Conservation (phyloP, 2,329 filamentous ascomycete species). For the Fonsecaea nubica region DNA sequence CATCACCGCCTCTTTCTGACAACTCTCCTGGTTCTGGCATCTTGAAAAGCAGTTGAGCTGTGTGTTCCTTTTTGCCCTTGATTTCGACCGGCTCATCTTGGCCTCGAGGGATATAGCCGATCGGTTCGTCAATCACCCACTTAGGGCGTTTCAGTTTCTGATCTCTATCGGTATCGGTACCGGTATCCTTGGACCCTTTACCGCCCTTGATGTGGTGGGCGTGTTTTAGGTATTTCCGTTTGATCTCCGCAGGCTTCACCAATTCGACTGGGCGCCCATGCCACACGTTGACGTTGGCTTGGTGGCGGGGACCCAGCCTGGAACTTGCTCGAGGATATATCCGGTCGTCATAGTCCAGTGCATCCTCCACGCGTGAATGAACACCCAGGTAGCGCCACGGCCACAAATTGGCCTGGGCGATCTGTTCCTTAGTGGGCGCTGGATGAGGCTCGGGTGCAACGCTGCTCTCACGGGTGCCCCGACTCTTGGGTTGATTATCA, state of each 20-base stretch:
- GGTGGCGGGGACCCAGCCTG: conserved; percentile 86
- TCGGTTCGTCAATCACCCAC: conserved; percentile 90
- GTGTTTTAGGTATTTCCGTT: conserved; percentile 72
- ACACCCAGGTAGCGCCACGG: conserved; percentile 94
- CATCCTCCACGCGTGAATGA: conserved; percentile 94
- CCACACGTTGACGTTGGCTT: conserved; percentile 86
- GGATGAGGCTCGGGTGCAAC: conserved; percentile 59
- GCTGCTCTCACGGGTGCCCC: conserved; percentile 43
- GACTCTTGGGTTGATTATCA: conserved; percentile 65
- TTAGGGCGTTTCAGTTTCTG: conserved; percentile 83
- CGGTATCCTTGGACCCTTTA: conserved; percentile 78
- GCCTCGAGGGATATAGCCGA: conserved; percentile 83
- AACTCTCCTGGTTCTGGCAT: conserved; percentile 66
- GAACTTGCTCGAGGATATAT: conserved; percentile 97
- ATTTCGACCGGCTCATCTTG: conserved; percentile 71
- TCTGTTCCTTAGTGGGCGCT: conserved; percentile 79
- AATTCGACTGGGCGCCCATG: conserved; percentile 86
- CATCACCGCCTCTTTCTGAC: conserved; percentile 53
- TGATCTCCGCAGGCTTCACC: conserved; percentile 84
- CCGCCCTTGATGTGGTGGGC: conserved; percentile 73
- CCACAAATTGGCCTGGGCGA: conserved; percentile 92
- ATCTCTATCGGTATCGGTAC: conserved; percentile 81
- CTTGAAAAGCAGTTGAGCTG: conserved; percentile 78
- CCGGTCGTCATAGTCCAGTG: conserved; percentile 93
- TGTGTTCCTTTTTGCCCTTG: conserved; percentile 74